Base-by-base conservation (phyloP, 2,329 filamentous ascomycete species). In the Cytospora schulzeri region DNA sequence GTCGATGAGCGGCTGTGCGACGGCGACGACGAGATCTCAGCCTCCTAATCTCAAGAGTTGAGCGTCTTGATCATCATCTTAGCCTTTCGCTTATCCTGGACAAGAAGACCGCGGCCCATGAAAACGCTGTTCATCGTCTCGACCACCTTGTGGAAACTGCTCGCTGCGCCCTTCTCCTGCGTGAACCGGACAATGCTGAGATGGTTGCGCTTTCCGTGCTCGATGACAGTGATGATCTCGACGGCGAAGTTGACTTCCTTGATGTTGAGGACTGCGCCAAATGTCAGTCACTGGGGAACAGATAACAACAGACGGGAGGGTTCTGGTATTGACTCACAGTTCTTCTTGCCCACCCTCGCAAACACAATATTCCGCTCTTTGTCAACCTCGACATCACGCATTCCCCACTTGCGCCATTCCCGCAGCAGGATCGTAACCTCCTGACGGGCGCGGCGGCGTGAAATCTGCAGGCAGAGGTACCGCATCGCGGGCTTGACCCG, bases 141-240 rank as follows among this genome's bases (percentile, higher is more conserved):
- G 29, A 96, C 85, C 12, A 97, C 91, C 72, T 87, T 88, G 74
- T 92, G 85, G 78, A 98, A 96, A 70, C 91, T 95, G 71, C 90
- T 95, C 45, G 92, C 93, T 1, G 94, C 93, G n/a, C 94, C 95
- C 64, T 89, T 89, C 73, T 95, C 92, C 73, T 97, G 93, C 1
- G 91, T 94, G 75, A 97, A 92, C 41, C 92, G 89, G 33, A 91
- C 87, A 68, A 97, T 88, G 74, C 90, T 91, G 61, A 97, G 83
- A 55, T 89, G 89, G 54, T 87, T 88, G 68, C 87, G 88, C 71
- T 86, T 89, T 56, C 91, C 91, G 72, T 95, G 91, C 78, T 97
- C 91, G 67, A 96, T 90, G 45, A 96, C 90, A 1, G 90, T 92
- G 79, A 96, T 96, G 67, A 97, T 85, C 75, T 97, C 92, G 45